Base-by-base conservation (phyloP, 257 asterid genomes). In the Solanum paucissectum region DNA sequence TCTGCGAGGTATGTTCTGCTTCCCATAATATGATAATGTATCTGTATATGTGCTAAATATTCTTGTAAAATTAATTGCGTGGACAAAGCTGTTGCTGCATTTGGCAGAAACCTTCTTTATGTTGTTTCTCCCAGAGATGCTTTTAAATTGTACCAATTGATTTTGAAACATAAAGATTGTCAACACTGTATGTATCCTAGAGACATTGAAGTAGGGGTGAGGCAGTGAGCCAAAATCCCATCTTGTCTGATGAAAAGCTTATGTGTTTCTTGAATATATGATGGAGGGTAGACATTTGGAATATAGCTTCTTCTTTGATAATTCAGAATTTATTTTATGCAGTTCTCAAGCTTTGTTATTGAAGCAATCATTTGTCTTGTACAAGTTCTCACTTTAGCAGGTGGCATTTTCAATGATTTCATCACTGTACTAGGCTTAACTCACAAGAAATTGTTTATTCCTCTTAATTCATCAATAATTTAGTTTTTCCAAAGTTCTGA, bases 1-100 rank as follows among this genome's bases (percentile, higher is more conserved):
- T 62, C 87, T 88, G 37, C 74, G 87, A 88, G 89, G 89, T 88
- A 83, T 11, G 58, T 33, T 74, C 55, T 69, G 75, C 76, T 52
- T 29, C 74, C 36, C 33, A 52, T 77, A 60, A 33, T 49, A 49
- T 82, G 86, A 23, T 82, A 32, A 5, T 49, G 4, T 82, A 21
- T 32, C 29, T 32, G 69, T 29, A 6, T 44, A 46, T 27, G 66
- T 82, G 85, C 85, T 46, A 49, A 49, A 52, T 49, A 33, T 49
- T 81, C 42, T 46, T 16, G 32, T 16, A 79, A 44, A 27, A 16
- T 79, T 14, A 44, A 44, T 44, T 16, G 18, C 38, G n/a, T 33
- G 71, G 21, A 49, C 68, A 33, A 32, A 49, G 85, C 20, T 81
- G 71, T 32, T 82, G 85, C 5, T 82, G 29, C 44, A 49, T 82